A percentile compares a stretch with the other conserved stretches of the same genome.
Conservation (phyloP, 2,329 filamentous ascomycete genomes). For the Verticillium albo-atrum region DNA sequence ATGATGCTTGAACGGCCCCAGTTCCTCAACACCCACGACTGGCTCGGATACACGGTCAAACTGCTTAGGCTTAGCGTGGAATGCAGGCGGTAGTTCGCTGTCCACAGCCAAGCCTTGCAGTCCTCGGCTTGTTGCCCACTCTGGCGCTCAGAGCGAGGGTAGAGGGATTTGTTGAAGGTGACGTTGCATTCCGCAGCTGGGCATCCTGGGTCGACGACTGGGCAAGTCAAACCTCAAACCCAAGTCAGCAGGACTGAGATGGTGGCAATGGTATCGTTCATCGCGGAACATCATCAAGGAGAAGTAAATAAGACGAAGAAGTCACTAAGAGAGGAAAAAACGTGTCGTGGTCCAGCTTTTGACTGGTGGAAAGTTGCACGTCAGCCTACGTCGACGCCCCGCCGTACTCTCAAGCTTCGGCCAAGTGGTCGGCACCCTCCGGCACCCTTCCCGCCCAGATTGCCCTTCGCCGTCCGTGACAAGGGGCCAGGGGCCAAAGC, state of each 20-base stretch:
- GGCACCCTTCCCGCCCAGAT: not conserved
- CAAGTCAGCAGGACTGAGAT: not conserved
- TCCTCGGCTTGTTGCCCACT: not conserved
- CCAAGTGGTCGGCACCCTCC: not conserved
- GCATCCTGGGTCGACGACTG: not conserved
- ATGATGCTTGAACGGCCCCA: not conserved
- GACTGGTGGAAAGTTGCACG: not conserved
- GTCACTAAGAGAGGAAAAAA: not conserved
- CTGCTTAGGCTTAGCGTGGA: not conserved
- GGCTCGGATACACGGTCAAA: not conserved
- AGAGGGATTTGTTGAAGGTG: not conserved
- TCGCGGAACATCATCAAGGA: not conserved
- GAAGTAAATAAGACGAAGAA: not conserved
- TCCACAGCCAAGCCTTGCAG: not conserved
- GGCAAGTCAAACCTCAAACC: not conserved
- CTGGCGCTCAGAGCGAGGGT: not conserved
- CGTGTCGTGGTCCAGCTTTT: not conserved
- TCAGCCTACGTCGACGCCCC: not conserved
- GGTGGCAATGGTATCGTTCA: not conserved
- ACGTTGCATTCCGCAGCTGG: not conserved
- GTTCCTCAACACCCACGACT: not conserved
- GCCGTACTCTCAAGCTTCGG: not conserved
- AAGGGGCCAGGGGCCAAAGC: not conserved
- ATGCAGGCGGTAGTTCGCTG: no score
- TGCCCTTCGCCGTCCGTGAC: not conserved